Evolutionary conservation across 2,329 filamentous ascomycete species (phyloP), one percentile per base, ranked within the genome.

Genomic region (Rutstroemia sp.): DNA sequence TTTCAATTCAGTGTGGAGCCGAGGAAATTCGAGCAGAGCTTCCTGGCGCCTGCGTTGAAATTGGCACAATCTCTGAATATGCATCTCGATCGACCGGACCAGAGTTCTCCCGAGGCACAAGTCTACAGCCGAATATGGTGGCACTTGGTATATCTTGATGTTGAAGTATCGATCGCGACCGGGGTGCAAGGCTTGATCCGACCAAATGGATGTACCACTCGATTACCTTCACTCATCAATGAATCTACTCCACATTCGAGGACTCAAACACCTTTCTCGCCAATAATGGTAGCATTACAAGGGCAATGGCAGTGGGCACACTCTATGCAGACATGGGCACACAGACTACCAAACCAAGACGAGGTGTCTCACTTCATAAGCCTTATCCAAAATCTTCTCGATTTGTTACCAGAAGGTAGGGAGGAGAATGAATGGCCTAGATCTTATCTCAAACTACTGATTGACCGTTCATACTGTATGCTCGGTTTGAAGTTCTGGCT

Each of bases 381-480:
- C 18, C 30, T 52, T 8, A 53, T 53, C 18, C 21, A 49, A 16
- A 30, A 52, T 23, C n/a, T 57, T 3, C 27, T 57, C 7, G n/a
- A 42, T 9, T 21, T 48, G 10, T n/a, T 57, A 21, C 55, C 55
- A 12, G 21, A 57, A 14, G 23, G 16, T 14, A 14, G 18, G 2
- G 12, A 25, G 21, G 47, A 58, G 12, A 53, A 53, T 9, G 25
- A 54, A 30, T 58, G 56, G 56, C 14, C 51, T 3, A 38, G 56
- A 46, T 54, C 47, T 5, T 58, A 58, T 47, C 41, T 58, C 14
- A 58, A 38, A 21, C 49, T 58, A 45, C 47, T 54, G 19, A 54
- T 58, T 10, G 56, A 58, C 27, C 52, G 56, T 21, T 47, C 51
- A 37, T 58, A 58, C 42, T 58, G 56, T 23, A 58, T 58, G 56